Percentiles rank a stretch among this genome's conserved stretches.
Conservation (phyloP, 2,329 filamentous ascomycete species). For the Remersonia thermophila region DNA sequence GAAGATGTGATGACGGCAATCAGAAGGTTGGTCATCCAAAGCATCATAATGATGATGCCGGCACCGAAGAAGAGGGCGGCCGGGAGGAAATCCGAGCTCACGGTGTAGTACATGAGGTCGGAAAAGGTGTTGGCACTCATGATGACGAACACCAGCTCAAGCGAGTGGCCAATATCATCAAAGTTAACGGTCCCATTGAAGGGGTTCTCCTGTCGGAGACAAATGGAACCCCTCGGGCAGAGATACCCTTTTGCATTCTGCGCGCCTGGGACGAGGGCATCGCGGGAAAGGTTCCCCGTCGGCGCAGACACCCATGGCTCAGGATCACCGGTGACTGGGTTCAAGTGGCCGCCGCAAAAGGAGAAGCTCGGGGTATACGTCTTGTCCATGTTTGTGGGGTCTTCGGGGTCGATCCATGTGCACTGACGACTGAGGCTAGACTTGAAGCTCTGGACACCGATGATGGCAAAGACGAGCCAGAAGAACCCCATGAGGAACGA, state of each 20-base stretch:
- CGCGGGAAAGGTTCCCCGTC: slow-evolving; percentile 10
- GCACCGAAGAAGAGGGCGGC: slow-evolving; percentile 66
- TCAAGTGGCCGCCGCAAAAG: slow-evolving; percentile 77
- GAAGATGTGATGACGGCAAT: slow-evolving; percentile 98
- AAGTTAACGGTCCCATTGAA: slow-evolving; percentile 82
- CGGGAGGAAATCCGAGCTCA: slow-evolving; percentile 79
- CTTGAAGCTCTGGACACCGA: slow-evolving; percentile 94
- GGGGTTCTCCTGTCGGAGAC: slow-evolving; percentile 67
- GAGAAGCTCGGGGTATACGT: slow-evolving; percentile 54
- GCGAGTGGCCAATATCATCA: slow-evolving; percentile 82
- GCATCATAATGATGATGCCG: slow-evolving; percentile 78
- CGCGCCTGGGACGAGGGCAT: slow-evolving; percentile 37
- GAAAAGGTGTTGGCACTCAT: slow-evolving; percentile 98
- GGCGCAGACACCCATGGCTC: slow-evolving; percentile 55
- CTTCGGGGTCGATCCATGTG: slow-evolving; percentile 58
- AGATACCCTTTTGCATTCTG: slow-evolving; percentile 66
- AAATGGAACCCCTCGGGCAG: slow-evolving; percentile 73
- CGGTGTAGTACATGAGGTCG: slow-evolving; percentile 87
- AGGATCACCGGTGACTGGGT: slow-evolving; percentile 41
- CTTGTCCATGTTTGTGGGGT: slow-evolving; percentile 40
- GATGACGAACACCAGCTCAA: slow-evolving; percentile 92
- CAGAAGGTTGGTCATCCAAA: slow-evolving; percentile 89
- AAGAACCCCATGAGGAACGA: slow-evolving; percentile 94
- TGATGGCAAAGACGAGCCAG: slow-evolving; percentile 93
- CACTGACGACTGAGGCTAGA: slow-evolving; percentile 66